These are phyloP conservation scores for Podospora bellae-mahoneyi DNA, from an alignment of 495 filamentous ascomycete genomes.

Conservation along the genomic window DNA sequence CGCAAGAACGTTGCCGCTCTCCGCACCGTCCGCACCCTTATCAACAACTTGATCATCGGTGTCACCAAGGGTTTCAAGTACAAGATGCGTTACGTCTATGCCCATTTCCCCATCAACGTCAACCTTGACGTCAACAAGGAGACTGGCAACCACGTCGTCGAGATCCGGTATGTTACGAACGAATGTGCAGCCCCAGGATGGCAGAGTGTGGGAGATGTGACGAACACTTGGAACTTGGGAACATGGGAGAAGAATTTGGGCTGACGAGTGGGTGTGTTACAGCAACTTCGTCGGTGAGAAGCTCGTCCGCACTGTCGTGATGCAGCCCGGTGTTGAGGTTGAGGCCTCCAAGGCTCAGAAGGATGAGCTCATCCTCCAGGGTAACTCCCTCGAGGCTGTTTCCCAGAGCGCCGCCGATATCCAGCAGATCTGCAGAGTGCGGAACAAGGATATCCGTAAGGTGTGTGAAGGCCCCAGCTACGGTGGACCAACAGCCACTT, in stretches of 20 bases:
- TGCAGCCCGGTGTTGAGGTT: conserved; percentile 87
- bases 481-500: background rate
- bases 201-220: background rate
- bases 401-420: conserved; percentile 98
- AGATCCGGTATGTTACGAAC: conserved; percentile 79
- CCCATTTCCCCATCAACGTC: conserved; percentile 99
- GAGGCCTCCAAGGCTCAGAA: conserved; percentile 86
- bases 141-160: conserved; percentile 82
- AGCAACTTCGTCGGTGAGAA: conserved; percentile 99
- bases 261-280: conserved; percentile 31
- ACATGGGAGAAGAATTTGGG: conserved; percentile 15
- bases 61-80: conserved; percentile 99
- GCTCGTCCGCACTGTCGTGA: conserved; percentile 87
- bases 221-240: background rate
- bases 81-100: conserved; percentile 99
- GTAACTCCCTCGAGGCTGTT: conserved; percentile 94
- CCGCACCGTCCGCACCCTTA: conserved; percentile 92
- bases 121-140: conserved; percentile 96
- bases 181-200: background rate
- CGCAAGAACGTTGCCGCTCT: conserved; percentile 97
- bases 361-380: conserved; percentile 89
- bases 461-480: conserved; percentile 41
- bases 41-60: conserved; percentile 97
- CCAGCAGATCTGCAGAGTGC: conserved; percentile 97
- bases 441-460: conserved; percentile 99